Evolutionary conservation across 352 stramenopile genomes (phyloP).

Genomic region (Globisporangium ultimum): DNA sequence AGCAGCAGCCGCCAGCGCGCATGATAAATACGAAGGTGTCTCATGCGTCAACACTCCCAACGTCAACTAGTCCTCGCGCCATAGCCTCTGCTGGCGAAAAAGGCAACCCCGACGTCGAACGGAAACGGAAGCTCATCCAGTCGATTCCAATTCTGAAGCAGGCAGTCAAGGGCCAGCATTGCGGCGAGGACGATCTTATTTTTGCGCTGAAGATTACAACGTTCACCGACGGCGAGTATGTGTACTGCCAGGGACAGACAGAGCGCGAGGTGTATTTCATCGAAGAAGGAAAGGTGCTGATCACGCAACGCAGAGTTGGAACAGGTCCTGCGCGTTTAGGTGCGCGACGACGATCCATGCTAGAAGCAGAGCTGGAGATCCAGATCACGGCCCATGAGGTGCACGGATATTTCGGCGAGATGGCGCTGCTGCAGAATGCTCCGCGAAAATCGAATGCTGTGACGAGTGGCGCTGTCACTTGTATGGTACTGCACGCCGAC

Average conservation of each 20-base stretch:
- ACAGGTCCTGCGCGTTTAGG: slow-evolving; percentile 10
- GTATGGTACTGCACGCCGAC: slow-evolving; percentile 38
- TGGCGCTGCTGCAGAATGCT: slow-evolving; percentile 36
- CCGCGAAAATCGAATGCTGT: slow-evolving; percentile 47
- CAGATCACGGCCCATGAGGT: slow-evolving; percentile 49
- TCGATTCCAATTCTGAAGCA: slow-evolving; percentile 52
- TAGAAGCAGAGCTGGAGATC: slow-evolving; percentile 50
- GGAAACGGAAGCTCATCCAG: slow-evolving; percentile 43
- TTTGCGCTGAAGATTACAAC: slow-evolving; percentile 25
- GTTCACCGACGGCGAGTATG: slow-evolving; percentile 58
- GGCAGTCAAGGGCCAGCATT: slow-evolving; percentile 40
- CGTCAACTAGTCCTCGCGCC: slow-evolving; percentile 4
- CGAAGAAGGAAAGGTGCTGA: slow-evolving; percentile 63
- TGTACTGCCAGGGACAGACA: slow-evolving; percentile 55
- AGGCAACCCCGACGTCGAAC: slow-evolving; percentile 20
- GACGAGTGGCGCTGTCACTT: slow-evolving; percentile 42
- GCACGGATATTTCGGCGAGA: slow-evolving; percentile 69
- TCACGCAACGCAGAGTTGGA: slow-evolving; percentile 42
- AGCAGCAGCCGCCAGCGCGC: slow-evolving; percentile 1
- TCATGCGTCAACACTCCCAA: not conserved
- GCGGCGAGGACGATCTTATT: slow-evolving; percentile 38
- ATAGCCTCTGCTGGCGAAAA: not conserved
- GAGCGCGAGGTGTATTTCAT: slow-evolving; percentile 70
- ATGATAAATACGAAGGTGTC: slow-evolving; percentile 2
- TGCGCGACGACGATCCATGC: slow-evolving; percentile 30